Evolutionary conservation across 108 stramenopile species (phyloP).

Genomic region (Discostella stelligeroides): DNA sequence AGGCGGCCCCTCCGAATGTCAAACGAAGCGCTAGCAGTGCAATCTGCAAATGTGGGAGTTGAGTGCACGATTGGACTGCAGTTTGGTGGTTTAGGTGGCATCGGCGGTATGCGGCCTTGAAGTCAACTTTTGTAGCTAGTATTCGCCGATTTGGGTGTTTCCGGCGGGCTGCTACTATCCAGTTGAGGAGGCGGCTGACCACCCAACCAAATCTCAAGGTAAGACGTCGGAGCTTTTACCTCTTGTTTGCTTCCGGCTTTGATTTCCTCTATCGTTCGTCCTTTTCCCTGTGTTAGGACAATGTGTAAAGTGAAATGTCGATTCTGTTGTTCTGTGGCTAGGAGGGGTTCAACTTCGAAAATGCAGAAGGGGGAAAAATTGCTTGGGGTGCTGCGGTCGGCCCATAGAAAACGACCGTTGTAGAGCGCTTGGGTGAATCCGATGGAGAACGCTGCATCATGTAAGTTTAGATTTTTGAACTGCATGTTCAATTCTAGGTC

Average conservation of each 20-base stretch:
- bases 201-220: not conserved
- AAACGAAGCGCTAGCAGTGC: not conserved
- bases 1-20: slow-evolving; percentile 1
- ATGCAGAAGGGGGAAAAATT: not conserved
- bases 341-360: not conserved
- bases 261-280: not conserved
- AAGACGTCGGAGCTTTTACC: not conserved
- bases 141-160: not conserved
- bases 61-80: too few relatives aligned
- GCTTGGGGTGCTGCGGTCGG: not conserved
- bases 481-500: not conserved
- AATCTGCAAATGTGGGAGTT: not conserved
- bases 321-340: not conserved
- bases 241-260: slow-evolving; percentile 1
- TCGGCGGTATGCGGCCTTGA: not conserved
- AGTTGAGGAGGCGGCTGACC: too few relatives aligned
- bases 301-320: not conserved
- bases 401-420: not conserved
- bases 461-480: not conserved
- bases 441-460: not conserved
- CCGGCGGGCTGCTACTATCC: too few relatives aligned
- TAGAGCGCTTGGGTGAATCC: not conserved
- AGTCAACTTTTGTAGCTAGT: too few relatives aligned
- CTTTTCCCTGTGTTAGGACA: not conserved
- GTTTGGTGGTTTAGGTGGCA: not conserved